Conservation (phyloP, 2,329 filamentous ascomycete species). For the Pyrenophora tritici-repentis region DNA sequence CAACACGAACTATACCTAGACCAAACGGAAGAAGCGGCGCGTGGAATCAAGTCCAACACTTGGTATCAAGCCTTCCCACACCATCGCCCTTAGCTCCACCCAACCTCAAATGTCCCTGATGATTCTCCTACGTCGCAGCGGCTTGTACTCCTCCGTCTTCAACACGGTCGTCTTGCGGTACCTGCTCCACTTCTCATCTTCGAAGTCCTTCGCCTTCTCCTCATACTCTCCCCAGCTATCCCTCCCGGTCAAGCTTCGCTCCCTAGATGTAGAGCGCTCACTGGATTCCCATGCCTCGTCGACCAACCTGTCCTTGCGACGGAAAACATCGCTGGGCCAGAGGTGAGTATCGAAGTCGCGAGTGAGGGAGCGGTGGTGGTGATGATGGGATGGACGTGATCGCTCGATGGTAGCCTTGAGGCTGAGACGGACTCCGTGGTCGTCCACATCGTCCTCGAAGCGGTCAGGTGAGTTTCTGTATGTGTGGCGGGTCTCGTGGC, state of each 20-base stretch:
- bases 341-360: constrained; percentile 7
- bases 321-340: constrained; percentile 30
- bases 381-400: constrained; percentile 20
- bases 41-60: no score
- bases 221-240: constrained; percentile 20
- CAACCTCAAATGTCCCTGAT: neutral
- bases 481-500: constrained; percentile 8
- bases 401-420: constrained; percentile 28
- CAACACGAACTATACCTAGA: no score
- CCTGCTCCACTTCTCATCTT: constrained; percentile 29
- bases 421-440: constrained; percentile 31
- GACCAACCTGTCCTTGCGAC: constrained; percentile 31
- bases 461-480: constrained; percentile 13
- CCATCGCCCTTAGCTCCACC: no score
- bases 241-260: constrained; percentile 6
- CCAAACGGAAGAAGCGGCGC: no score
- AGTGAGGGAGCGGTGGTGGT: constrained; percentile 12
- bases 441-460: constrained; percentile 19
- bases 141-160: constrained; percentile 39
- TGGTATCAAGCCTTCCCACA: no score
- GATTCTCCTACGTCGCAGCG: constrained; percentile 25
- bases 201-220: constrained; percentile 20
- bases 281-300: constrained; percentile 34
- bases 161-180: constrained; percentile 36
- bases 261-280: constrained; percentile 22